Evolutionary conservation across 106 monocot species (phyloP).

Genomic region (Acorus calamus): DNA sequence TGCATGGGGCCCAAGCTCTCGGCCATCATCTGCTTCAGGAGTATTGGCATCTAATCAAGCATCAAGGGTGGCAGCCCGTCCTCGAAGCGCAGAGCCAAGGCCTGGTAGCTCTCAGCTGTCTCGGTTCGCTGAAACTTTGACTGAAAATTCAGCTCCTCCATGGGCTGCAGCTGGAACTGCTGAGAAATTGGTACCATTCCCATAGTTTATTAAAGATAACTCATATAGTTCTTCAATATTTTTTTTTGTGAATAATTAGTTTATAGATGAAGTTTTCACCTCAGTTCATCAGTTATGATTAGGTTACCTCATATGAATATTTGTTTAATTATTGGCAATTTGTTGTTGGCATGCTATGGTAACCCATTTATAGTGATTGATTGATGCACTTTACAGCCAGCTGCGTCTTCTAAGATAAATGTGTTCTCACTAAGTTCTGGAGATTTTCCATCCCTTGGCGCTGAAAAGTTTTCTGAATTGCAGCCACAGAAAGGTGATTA

Average conservation of each 20-base stretch:
- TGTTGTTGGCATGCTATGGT: background rate
- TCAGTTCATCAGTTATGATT: too few species aligned
- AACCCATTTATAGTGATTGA: background rate
- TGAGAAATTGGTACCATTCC: slow-evolving; percentile 38
- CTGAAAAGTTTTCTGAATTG: slow-evolving; percentile 56
- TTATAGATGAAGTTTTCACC: too few species aligned
- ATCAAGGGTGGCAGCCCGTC: slow-evolving; percentile 36
- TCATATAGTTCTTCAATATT: background rate
- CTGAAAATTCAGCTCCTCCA: slow-evolving; percentile 25
- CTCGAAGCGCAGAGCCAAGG: slow-evolving; percentile 92
- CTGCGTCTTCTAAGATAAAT: slow-evolving; percentile 22
- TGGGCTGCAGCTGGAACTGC: slow-evolving; percentile 28
- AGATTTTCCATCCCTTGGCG: slow-evolving; percentile 87
- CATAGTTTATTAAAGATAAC: background rate
- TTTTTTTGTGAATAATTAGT: too few species aligned
- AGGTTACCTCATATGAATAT: too few species aligned
- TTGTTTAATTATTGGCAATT: background rate
- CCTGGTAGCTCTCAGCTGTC: slow-evolving; percentile 78
- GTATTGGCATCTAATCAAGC: slow-evolving; percentile 41
- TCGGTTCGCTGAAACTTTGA: slow-evolving; percentile 53
- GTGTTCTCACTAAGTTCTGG: slow-evolving; percentile 70
- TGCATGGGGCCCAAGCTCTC: slow-evolving; percentile 72
- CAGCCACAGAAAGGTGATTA: slow-evolving; percentile 38
- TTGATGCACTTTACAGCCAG: slow-evolving; percentile 21
- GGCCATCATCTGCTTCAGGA: slow-evolving; percentile 84